Evolutionary conservation across 177 flowering plant genomes (phyloP).

Genomic region (Vitis hybrid): DNA sequence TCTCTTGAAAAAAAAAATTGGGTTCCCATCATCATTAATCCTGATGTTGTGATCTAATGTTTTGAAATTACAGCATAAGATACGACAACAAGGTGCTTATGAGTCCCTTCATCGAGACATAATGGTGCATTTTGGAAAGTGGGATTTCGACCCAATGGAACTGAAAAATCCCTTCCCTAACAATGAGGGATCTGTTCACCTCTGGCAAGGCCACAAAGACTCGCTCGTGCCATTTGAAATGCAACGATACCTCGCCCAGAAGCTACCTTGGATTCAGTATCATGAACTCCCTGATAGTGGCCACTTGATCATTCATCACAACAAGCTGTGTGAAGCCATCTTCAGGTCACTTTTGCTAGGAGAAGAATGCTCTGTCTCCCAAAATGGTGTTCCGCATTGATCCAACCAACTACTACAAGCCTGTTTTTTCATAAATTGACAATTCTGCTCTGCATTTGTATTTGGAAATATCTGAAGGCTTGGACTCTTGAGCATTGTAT

Average conservation of each 20-base stretch:
- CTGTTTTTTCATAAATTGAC: too few species aligned
- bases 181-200: slow-evolving; percentile 25
- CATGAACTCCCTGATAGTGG: slow-evolving; percentile 21
- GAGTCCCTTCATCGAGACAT: slow-evolving; percentile 34
- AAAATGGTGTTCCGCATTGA: too few species aligned
- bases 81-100: slow-evolving; percentile 22
- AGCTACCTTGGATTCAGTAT: slow-evolving; percentile 23
- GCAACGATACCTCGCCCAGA: slow-evolving; percentile 19
- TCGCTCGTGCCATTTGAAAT: slow-evolving; percentile 28
- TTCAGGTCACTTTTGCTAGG: slow-evolving; percentile 16
- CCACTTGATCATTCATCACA: slow-evolving; percentile 18
- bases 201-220: slow-evolving; percentile 36
- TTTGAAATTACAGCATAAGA: slow-evolving; percentile 10
- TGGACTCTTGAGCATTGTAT: not conserved
- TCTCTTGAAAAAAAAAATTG: not conserved
- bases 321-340: slow-evolving; percentile 12
- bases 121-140: slow-evolving; percentile 25
- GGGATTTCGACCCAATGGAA: slow-evolving; percentile 46
- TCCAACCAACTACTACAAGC: not conserved
- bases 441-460: too few species aligned
- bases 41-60: too few species aligned
- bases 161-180: slow-evolving; percentile 31
- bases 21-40: too few species aligned
- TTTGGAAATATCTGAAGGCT: not conserved
- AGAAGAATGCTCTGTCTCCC: not conserved